Conservation (phyloP, 2,329 filamentous ascomycete species). For the Ceratocystis albifundus region DNA sequence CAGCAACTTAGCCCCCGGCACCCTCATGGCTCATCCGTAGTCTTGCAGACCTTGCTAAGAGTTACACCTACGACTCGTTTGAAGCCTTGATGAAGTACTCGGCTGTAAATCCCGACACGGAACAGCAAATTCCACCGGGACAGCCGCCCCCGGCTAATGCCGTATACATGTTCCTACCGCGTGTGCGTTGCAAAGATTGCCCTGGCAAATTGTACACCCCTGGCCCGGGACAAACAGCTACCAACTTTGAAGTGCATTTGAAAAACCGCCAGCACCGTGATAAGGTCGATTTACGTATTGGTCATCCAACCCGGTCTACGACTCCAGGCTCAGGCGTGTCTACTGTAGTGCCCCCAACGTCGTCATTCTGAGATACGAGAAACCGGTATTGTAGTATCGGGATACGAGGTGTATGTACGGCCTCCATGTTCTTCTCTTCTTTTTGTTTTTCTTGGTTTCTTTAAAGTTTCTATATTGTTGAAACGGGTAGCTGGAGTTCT, state of each 20-base stretch:
- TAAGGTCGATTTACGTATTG: constrained; percentile 40
- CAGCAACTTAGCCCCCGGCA: constrained; percentile 55
- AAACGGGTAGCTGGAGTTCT: constrained; percentile 15
- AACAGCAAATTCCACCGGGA: constrained; percentile 46
- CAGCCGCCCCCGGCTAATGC: constrained; percentile 49
- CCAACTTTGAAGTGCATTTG: constrained; percentile 87
- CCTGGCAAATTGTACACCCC: constrained; percentile 90
- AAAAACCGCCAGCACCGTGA: constrained; percentile 72
- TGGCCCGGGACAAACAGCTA: constrained; percentile 69
- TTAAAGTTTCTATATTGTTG: not conserved
- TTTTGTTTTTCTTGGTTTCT: not conserved
- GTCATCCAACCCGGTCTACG: constrained; percentile 25
- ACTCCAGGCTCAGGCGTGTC: not conserved
- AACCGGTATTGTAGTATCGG: not conserved
- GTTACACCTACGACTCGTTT: constrained; percentile 72
- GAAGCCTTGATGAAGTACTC: constrained; percentile 87
- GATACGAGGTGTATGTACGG: not conserved
- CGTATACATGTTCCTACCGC: constrained; percentile 72
- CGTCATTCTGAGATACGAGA: not conserved
- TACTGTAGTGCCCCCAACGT: not conserved
- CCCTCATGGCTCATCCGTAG: constrained; percentile 74
- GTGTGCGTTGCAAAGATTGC: constrained; percentile 86
- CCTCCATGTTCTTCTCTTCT: constrained; percentile 2
- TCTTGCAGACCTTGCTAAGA: constrained; percentile 56
- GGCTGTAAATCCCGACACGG: constrained; percentile 61